Percentiles rank a stretch among this genome's conserved stretches.
These are phyloP conservation scores for Carpinus viminea DNA, from an alignment of 306 rosid genomes.

Conservation along the genomic window DNA sequence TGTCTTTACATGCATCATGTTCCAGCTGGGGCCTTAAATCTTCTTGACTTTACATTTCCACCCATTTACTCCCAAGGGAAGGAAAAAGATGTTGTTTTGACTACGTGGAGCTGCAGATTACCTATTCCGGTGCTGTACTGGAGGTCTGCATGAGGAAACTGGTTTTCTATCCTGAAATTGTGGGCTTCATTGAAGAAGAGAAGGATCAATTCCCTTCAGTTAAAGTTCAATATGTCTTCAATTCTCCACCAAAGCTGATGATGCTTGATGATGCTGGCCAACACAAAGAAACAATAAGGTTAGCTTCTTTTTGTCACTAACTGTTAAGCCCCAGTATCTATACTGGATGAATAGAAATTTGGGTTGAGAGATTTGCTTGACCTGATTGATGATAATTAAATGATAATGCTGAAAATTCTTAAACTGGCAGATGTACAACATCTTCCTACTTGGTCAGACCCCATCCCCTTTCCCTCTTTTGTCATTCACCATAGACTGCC, in stretches of 20 bases:
- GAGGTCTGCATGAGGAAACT: conserved; percentile 98
- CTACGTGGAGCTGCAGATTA: conserved; percentile 47
- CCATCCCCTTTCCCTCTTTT: neutral
- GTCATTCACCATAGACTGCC: neutral
- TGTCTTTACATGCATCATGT: conserved; percentile 13
- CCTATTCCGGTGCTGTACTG: conserved; percentile 75
- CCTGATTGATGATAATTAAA: neutral
- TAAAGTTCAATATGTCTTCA: conserved; percentile 74
- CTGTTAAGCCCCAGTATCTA: neutral
- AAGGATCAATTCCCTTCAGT: conserved; percentile 72
- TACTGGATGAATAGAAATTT: neutral
- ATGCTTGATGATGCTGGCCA: conserved; percentile 80
- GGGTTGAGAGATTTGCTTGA: neutral
- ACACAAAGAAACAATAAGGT: conserved; percentile 87
- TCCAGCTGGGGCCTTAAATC: conserved; percentile 16
- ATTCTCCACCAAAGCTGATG: conserved; percentile 88
- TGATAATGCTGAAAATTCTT: neutral
- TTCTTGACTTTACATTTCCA: conserved; percentile 1
- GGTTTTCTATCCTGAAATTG: conserved; percentile 93
- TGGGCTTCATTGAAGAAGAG: conserved; percentile 87
- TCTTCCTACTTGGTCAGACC: neutral
- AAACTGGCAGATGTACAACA: neutral
- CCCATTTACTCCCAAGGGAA: neutral
- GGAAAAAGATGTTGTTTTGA: conserved; percentile 3
- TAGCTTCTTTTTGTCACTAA: conserved; percentile 1